Conservation (phyloP, 345 rosid species). For the Acer campestre region DNA sequence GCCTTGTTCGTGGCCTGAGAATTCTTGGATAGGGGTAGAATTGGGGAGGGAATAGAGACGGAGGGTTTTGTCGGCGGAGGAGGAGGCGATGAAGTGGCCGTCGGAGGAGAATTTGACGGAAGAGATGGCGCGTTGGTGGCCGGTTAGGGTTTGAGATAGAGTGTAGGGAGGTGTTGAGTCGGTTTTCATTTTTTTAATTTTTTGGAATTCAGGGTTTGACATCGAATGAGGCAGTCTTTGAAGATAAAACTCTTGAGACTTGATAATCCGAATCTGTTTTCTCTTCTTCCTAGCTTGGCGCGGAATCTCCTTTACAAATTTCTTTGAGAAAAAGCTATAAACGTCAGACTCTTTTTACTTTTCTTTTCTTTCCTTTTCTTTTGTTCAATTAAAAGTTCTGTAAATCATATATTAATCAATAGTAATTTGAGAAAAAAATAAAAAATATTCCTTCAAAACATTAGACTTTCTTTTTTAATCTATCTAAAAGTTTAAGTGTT, state of each 20-base stretch:
- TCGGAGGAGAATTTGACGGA: constrained; percentile 87
- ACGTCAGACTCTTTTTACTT: too few relatives aligned
- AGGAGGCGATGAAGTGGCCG: constrained; percentile 83
- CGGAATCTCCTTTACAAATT: neutral
- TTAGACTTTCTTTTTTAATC: too few relatives aligned
- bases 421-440: too few relatives aligned
- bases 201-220: neutral
- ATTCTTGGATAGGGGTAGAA: constrained; percentile 41
- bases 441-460: too few relatives aligned
- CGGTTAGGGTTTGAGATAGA: constrained; percentile 72
- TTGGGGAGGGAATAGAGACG: constrained; percentile 63
- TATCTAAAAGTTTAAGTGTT: too few relatives aligned
- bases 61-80: constrained; percentile 87
- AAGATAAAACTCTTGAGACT: neutral
- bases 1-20: constrained; percentile 76
- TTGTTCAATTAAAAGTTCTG: too few relatives aligned
- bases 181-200: constrained; percentile 11
- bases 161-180: constrained; percentile 53
- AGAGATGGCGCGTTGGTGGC: constrained; percentile 72
- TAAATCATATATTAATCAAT: too few relatives aligned
- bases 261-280: neutral
- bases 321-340: neutral
- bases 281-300: neutral
- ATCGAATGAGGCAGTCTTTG: neutral
- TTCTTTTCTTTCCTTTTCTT: too few relatives aligned